Evolutionary conservation across 2,329 filamentous ascomycete species (phyloP), one percentile per base, ranked within the genome.

Genomic region (Elsinoe perseae): DNA sequence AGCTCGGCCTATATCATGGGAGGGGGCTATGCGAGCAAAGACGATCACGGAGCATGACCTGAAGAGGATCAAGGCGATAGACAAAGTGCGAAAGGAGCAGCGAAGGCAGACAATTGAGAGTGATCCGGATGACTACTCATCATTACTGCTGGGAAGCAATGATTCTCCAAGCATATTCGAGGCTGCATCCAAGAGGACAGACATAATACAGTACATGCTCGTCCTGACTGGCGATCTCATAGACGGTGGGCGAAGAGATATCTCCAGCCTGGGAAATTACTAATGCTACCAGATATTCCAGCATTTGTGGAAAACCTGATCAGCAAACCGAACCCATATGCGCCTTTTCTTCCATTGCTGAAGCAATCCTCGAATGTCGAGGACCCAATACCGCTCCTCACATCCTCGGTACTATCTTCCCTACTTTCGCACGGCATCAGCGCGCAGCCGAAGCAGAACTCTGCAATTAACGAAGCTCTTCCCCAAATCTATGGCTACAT

Each of bases 1-100:
- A 69, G 87, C 89, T 69, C 84, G 93, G 64, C 91, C 91, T 62
- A 95, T 98, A 74, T 91, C 92, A 58, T 98, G 93, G 93, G 92
- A 97, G 73, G 92, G 92, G 66, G 91, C 92, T 66, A 89, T 95
- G 63, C 84, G 93, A 72, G 89, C 89, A 65, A 89, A 91, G 72
- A 93, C 89, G 68, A 87, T 98, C 73, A 95, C 88, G 58, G 92
- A 97, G 64, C 85, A 87, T 64, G 92, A 98, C 73, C 82, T 96
- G 65, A 88, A 87, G 77, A 92, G 91, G 80, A 95, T 98, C 75
- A 91, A 91, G 73, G 89, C 91, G 60, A 89, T 97, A 65, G 93
- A 97, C 73, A 97, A 96, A 75, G 88, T 93, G 63, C 87, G 90
- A 72, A 93, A 89, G 72, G 93, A 97, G 64, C 7, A 90, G 73